phyloP scores from a whole-genome alignment of 2,329 filamentous ascomycete species.

The Cladosporium sp. region DNA sequence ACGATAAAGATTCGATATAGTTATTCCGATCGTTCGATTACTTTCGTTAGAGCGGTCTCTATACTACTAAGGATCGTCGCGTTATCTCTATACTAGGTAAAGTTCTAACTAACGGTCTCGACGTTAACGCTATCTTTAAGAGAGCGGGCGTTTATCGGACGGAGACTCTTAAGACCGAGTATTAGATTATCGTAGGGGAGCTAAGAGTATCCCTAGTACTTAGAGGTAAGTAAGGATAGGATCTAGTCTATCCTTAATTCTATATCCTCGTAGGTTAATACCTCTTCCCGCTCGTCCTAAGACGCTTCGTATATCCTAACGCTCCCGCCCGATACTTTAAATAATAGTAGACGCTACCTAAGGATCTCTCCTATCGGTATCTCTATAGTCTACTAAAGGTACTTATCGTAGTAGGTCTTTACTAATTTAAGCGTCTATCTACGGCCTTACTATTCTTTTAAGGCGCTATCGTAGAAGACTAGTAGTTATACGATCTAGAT shows the following conservation, averaged over 20 bases:
- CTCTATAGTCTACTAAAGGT: constrained; percentile 11
- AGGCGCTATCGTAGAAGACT: no score
- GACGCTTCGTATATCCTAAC: constrained; percentile 5
- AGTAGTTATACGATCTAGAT: no score
- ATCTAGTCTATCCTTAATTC: constrained; percentile 11
- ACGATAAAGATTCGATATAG: neutral
- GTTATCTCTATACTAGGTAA: constrained; percentile 13
- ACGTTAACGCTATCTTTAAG: constrained; percentile 12
- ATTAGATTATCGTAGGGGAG: constrained; percentile 12
- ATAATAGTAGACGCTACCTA: constrained; percentile 13
- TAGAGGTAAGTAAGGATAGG: constrained; percentile 5
- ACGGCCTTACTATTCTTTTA: no score
- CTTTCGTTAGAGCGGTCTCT: neutral
- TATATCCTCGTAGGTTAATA: constrained; percentile 8
- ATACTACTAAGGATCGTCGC: neutral
- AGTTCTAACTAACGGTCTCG: constrained; percentile 11
- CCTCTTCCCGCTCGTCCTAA: constrained; percentile 8
- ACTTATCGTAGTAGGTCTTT: no score
- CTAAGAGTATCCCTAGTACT: constrained; percentile 5
- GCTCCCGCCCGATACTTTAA: constrained; percentile 3
- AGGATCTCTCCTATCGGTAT: constrained; percentile 14
- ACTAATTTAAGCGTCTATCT: no score
- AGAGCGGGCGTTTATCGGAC: neutral
- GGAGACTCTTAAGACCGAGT: constrained; percentile 1
- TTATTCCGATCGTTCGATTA: constrained; percentile 1